Base-by-base conservation (phyloP, 495 filamentous ascomycete genomes). In the Hypoxylon cercidicola region DNA sequence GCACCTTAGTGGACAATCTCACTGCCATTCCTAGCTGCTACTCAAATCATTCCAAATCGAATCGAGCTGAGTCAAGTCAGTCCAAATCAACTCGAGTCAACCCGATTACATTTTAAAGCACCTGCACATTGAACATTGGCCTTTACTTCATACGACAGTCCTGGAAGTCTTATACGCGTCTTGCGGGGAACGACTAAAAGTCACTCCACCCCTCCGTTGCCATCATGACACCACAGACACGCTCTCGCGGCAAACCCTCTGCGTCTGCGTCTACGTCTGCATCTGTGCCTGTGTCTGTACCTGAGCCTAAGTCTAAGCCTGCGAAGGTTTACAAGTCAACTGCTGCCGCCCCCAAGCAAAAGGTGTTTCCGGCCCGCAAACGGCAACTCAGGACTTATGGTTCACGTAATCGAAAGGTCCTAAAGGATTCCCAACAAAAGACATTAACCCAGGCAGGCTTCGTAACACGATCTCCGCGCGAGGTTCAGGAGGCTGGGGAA, bases 381-480 rank as follows among this genome's bases (percentile, higher is more conserved):
- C 69, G 64, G 16, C 49, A 69, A 0, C 62, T 77, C 44, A 78
- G 64, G 53, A 81, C 73, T 0, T 83, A 83, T 68, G 76, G 78
- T 46, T n/a, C n/a, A n/a, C 63, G 69, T 8, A 49, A 68, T 15
- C 53, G 72, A 13, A 58, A 78, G 8, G 52, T 70, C 39, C 69
- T 62, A 18, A 59, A 68, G 7, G 15, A 21, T 12, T 59, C 73
- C 23, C 66, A 71, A 39, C 81, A 83, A 67, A 72, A 77, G 30
- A 85, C 82, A 4, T 61, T 85, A 64, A 85, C 82, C 4, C 81
- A 85, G 72, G 77, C 83, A 62, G 74, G 74, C 54, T 82, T 77
- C 41, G 67, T 78, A n/a, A 7, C 3, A 58, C 64, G 1, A 41
- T 68, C 4, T 51, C 57, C 20, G 58, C 66, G 53, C 60, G 25